phyloP scores from a whole-genome alignment of 768 basidiomycete genomes.

The Boletus sensibilis region DNA sequence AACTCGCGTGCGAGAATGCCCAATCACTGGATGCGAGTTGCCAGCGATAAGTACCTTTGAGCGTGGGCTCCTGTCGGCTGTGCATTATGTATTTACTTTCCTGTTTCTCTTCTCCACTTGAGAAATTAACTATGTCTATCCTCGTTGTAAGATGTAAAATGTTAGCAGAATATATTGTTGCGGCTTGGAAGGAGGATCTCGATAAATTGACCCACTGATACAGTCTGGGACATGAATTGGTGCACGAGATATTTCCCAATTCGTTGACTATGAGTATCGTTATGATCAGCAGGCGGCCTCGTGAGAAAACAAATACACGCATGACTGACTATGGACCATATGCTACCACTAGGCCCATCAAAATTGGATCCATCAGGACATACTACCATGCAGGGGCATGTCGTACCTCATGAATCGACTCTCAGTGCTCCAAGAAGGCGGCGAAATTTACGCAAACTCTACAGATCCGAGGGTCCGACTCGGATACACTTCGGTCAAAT shows the following conservation, averaged over 20 bases:
- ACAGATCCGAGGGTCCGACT: neutral
- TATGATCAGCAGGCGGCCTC: no score
- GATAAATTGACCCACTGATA: no score
- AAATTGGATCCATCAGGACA: neutral
- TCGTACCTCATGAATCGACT: neutral
- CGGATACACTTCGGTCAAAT: neutral
- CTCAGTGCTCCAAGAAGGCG: neutral
- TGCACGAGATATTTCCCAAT: no score
- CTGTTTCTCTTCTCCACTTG: neutral
- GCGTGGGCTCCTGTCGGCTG: neutral
- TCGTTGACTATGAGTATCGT: no score
- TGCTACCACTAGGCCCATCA: neutral
- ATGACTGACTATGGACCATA: neutral
- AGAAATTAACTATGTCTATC: conserved; percentile 4
- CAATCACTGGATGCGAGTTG: neutral
- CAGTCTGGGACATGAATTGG: no score
- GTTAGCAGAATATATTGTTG: neutral
- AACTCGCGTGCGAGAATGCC: neutral
- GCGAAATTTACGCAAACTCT: neutral
- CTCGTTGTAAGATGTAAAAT: neutral
- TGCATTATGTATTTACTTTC: neutral
- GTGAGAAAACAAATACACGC: neutral
- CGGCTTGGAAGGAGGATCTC: neutral
- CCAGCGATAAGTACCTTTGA: conserved; percentile 2
- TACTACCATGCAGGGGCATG: neutral